A percentile compares a stretch with the other conserved stretches of the same genome.
phyloP scores from a whole-genome alignment of 106 monocot genomes.

The Hemerocallis citrina region DNA sequence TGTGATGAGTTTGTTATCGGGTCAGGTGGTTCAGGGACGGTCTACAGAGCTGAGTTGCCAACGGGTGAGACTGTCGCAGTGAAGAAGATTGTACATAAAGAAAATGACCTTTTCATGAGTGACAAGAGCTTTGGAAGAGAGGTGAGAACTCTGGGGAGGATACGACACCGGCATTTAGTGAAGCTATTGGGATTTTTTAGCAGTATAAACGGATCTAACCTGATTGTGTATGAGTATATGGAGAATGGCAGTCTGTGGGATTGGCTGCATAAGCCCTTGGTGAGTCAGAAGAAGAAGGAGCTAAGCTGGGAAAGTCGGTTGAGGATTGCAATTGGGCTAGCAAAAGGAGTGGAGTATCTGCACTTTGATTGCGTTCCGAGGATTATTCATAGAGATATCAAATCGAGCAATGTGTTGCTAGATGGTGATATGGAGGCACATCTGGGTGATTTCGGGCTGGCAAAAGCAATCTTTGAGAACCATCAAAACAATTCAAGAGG shows the following conservation, averaged over 20 bases:
- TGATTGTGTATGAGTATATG: constrained; percentile 83
- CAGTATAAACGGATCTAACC: constrained; percentile 8
- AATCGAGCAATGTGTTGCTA: constrained; percentile 75
- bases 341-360: constrained; percentile 83
- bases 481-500: constrained; percentile 6
- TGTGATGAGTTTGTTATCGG: constrained; percentile 67
- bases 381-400: constrained; percentile 80
- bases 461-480: constrained; percentile 37
- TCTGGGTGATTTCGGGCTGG: constrained; percentile 80
- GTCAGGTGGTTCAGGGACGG: constrained; percentile 67
- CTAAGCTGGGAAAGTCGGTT: constrained; percentile 56
- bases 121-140: constrained; percentile 76
- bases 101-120: constrained; percentile 26
- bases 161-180: constrained; percentile 79
- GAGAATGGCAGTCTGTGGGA: constrained; percentile 87
- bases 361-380: constrained; percentile 70
- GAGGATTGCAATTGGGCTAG: constrained; percentile 66
- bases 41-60: constrained; percentile 59
- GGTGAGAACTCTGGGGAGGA: constrained; percentile 61
- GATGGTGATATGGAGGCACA: constrained; percentile 91
- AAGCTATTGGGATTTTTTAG: constrained; percentile 58
- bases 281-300: constrained; percentile 29
- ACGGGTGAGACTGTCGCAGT: constrained; percentile 67
- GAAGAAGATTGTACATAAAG: constrained; percentile 35
- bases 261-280: constrained; percentile 44